Percentiles rank a stretch among this genome's conserved stretches.
phyloP scores from a whole-genome alignment of 192 early-diverging fungal genomes.

The Linnemannia schmuckeri region DNA sequence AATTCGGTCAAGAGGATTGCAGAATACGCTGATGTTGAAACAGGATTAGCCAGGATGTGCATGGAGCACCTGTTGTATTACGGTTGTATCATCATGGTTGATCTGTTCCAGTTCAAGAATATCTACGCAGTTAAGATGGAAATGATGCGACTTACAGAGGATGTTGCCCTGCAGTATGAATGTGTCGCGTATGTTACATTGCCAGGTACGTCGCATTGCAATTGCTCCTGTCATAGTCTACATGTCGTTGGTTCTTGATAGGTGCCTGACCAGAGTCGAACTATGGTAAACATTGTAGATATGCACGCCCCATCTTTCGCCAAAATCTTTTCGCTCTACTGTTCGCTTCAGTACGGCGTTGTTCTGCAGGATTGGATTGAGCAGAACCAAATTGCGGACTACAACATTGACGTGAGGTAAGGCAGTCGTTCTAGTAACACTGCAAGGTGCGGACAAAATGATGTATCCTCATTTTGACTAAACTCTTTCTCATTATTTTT shows the following conservation, averaged over 20 bases:
- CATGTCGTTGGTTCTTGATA: not conserved
- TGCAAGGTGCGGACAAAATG: not conserved
- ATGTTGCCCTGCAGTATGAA: conserved; percentile 77
- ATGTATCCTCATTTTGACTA: not conserved
- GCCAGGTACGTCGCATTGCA: conserved; percentile 39
- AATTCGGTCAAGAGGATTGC: conserved; percentile 87
- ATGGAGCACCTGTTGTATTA: conserved; percentile 95
- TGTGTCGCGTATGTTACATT: conserved; percentile 81
- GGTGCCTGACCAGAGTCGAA: not conserved
- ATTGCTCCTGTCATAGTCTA: not conserved
- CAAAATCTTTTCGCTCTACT: conserved; percentile 83
- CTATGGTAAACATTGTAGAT: conserved; percentile 28
- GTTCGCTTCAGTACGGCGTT: conserved; percentile 79
- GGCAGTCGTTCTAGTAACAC: not conserved
- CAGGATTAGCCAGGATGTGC: conserved; percentile 79
- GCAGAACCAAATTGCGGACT: conserved; percentile 72
- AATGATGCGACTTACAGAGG: conserved; percentile 73
- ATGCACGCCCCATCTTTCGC: conserved; percentile 71
- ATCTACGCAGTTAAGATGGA: conserved; percentile 80
- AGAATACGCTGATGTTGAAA: conserved; percentile 81
- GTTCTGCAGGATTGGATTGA: conserved; percentile 91
- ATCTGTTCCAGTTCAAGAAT: conserved; percentile 97
- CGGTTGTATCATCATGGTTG: conserved; percentile 90
- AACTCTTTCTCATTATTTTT: too few relatives aligned
- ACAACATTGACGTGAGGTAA: conserved; percentile 88